These are phyloP conservation scores for Xylariaceae sp. DNA, from an alignment of 2,329 filamentous ascomycete genomes.

Conservation along the genomic window DNA sequence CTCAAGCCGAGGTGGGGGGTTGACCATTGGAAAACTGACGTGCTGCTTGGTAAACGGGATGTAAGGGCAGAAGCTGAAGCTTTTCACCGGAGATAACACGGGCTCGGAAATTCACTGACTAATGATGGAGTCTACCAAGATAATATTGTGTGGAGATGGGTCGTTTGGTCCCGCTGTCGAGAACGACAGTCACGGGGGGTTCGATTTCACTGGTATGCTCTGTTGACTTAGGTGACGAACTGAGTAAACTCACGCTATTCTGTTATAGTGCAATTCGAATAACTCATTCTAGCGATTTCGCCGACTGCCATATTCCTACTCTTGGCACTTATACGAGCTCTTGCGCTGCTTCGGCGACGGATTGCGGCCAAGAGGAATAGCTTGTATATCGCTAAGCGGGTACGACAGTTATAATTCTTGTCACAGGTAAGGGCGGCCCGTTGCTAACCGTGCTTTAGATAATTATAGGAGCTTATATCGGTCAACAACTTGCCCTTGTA, in stretches of 20 bases:
- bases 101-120: not conserved
- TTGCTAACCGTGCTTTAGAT: constrained; percentile 9
- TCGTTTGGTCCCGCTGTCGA: constrained; percentile 10
- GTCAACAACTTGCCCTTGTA: constrained; percentile 17
- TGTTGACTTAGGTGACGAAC: not conserved
- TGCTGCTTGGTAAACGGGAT: no score
- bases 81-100: not conserved
- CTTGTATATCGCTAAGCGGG: constrained; percentile 19
- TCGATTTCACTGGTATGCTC: constrained; percentile 18
- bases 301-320: constrained; percentile 17
- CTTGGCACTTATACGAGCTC: constrained; percentile 12
- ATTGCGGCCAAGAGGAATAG: constrained; percentile 3
- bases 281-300: constrained; percentile 19
- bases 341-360: constrained; percentile 14
- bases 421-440: no score
- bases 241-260: not conserved
- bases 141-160: constrained; percentile 17
- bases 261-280: constrained; percentile 20
- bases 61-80: no score
- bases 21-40: no score
- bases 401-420: not conserved
- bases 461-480: constrained; percentile 6
- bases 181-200: constrained; percentile 8
- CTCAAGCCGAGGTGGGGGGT: no score
- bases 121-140: constrained; percentile 14